Percentiles rank a stretch among this genome's conserved stretches.
Conservation (phyloP, 2,329 filamentous ascomycete genomes). For the Nigrograna mackinnonii region DNA sequence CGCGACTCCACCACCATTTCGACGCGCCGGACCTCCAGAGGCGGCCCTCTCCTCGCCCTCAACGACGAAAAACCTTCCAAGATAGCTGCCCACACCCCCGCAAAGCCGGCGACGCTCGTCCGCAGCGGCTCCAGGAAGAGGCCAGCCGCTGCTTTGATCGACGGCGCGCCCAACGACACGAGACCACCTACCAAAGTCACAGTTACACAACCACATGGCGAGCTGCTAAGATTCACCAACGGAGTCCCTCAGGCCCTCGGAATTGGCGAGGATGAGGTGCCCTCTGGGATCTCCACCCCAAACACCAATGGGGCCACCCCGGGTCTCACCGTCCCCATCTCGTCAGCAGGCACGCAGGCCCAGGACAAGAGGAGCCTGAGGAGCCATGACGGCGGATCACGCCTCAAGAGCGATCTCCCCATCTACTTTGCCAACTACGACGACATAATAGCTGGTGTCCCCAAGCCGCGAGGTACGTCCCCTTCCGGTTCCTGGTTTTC, state of each 20-base stretch:
- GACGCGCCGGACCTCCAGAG: slow-evolving; percentile 31
- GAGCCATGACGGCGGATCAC: slow-evolving; percentile 78
- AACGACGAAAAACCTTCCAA: slow-evolving; percentile 22
- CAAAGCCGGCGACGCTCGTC: slow-evolving; percentile 17
- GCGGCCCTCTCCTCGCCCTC: slow-evolving; percentile 23
- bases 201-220: slow-evolving; percentile 47
- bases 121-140: slow-evolving; percentile 33
- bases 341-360: slow-evolving; percentile 13
- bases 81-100: slow-evolving; percentile 12
- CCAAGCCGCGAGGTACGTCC: slow-evolving; percentile 71
- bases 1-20: slow-evolving; percentile 23
- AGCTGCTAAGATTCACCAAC: slow-evolving; percentile 47
- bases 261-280: slow-evolving; percentile 34
- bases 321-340: slow-evolving; percentile 27
- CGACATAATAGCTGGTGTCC: slow-evolving; percentile 85
- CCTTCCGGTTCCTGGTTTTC: slow-evolving; percentile 10
- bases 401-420: slow-evolving; percentile 89
- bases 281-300: slow-evolving; percentile 35
- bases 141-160: slow-evolving; percentile 23
- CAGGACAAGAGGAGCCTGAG: slow-evolving; percentile 76
- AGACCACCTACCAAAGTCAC: slow-evolving; percentile 48
- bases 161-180: slow-evolving; percentile 16
- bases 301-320: slow-evolving; percentile 27
- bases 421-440: slow-evolving; percentile 94
- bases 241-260: slow-evolving; percentile 42